Base-by-base conservation (phyloP, 768 basidiomycete genomes). In the Myochromella boudieri region DNA sequence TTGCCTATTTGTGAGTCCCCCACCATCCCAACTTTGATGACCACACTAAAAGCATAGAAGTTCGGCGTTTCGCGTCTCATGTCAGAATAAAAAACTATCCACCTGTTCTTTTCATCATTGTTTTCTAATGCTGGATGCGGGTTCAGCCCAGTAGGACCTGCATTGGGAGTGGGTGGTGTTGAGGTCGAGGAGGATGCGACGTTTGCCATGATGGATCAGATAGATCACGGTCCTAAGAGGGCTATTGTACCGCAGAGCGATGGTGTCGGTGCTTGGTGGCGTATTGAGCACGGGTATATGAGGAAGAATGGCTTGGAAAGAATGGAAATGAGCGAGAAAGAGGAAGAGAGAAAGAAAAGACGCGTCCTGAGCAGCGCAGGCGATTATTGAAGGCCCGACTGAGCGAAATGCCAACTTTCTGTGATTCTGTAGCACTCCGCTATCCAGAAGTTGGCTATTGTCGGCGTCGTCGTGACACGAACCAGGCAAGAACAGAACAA, bases 1-100 rank as follows among this genome's bases (percentile, higher is more conserved):
- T 98, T 97, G 58, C 95, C 95, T 63, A 98, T 97, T 75, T 97
- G 95, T 61, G 93, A 94, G 75, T 99, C 95, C 40, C 97, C 97
- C 37, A 99, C 93, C 95, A 99, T 99, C 46, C 95, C 95, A 41
- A 99, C 95, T 69, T 99, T 97, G 68, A 97, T 90, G 43, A 95
- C 93, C 59, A 97, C 91, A 64, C 91, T 89, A 43, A 21, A 6
- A 42, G 50, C 32, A 37, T 26, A 36, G 29, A 9, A 37, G 26
- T 34, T 20, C 17, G 36, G 10, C 14, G 36, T 37, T 40, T 31
- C 33, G 45, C 34, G 45, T 36, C 32, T 49, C 33, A 44, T 24
- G 5, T 17, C 33, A 34, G 6, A n/a, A 7, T 6, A 34, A 34
- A n/a, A n/a, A n/a, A 31, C 36, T 27, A 49, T 61, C 43, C 44